phyloP scores from a whole-genome alignment of 805 yeast genomes.

The Myxozyma kluyveri region DNA sequence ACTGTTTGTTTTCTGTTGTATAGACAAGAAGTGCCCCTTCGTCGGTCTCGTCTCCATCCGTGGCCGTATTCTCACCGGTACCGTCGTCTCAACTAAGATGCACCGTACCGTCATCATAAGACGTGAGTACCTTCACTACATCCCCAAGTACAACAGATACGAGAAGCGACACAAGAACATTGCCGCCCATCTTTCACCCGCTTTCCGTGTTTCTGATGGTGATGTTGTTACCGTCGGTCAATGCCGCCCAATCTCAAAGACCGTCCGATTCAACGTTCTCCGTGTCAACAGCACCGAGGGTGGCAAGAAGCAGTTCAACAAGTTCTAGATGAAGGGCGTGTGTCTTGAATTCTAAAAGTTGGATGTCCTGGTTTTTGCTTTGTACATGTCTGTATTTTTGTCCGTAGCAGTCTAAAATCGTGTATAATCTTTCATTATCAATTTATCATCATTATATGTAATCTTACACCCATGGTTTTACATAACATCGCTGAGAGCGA shows the following conservation, averaged over 20 bases:
- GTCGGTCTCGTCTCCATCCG: constrained; percentile 95
- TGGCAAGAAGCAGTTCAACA: constrained; percentile 87
- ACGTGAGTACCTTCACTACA: constrained; percentile 99
- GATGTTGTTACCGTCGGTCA: constrained; percentile 99
- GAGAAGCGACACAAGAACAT: constrained; percentile 99
- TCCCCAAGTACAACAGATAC: constrained; percentile 99
- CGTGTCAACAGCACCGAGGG: constrained; percentile 85
- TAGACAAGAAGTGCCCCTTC: constrained; percentile 97
- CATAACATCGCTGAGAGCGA: too few relatives aligned
- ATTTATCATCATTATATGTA: too few relatives aligned
- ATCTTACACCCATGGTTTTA: too few relatives aligned
- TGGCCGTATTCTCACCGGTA: constrained; percentile 99
- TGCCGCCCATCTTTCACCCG: constrained; percentile 99
- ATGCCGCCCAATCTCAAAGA: constrained; percentile 99
- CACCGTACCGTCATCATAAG: constrained; percentile 99
- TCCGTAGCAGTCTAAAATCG: not conserved
- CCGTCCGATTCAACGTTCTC: constrained; percentile 99
- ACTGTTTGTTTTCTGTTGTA: not conserved
- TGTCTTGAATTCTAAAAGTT: constrained; percentile 14
- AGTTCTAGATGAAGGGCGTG: constrained; percentile 58
- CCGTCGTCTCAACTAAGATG: constrained; percentile 99
- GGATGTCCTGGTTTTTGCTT: constrained; percentile 19
- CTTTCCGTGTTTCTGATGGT: constrained; percentile 99
- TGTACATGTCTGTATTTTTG: constrained; percentile 8
- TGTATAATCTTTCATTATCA: not conserved